phyloP scores from a whole-genome alignment of 768 basidiomycete genomes.

The Leccinum variicolor region DNA sequence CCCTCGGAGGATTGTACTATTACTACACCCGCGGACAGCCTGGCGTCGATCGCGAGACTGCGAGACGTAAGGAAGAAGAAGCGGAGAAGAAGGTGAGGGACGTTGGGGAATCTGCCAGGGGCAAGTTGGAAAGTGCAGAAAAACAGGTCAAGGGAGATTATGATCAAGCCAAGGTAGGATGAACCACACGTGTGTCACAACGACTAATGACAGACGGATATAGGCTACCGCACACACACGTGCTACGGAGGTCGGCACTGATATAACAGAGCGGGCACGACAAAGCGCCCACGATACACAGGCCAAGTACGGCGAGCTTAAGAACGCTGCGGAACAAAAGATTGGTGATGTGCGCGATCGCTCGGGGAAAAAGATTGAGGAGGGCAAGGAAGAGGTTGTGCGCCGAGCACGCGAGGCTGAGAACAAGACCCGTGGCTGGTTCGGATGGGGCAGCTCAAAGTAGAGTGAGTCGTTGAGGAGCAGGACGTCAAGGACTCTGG shows the following conservation, averaged over 20 bases:
- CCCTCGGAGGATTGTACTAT: slow-evolving; percentile 36
- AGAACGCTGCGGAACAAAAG: slow-evolving; percentile 23
- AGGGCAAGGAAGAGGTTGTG: slow-evolving; percentile 26
- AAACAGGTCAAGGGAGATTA: slow-evolving; percentile 33
- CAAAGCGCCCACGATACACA: slow-evolving; percentile 26
- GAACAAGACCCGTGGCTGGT: slow-evolving; percentile 34
- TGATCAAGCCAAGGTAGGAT: slow-evolving; percentile 34
- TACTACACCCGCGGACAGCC: slow-evolving; percentile 31
- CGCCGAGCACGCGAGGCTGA: slow-evolving; percentile 24
- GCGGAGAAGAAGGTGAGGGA: slow-evolving; percentile 27
- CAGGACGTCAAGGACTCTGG: background rate
- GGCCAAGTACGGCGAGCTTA: slow-evolving; percentile 23
- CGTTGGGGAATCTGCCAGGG: slow-evolving; percentile 30
- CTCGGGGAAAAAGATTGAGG: slow-evolving; percentile 27
- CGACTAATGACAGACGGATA: background rate
- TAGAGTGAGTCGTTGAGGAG: background rate
- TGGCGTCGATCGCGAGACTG: slow-evolving; percentile 19
- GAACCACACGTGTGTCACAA: background rate
- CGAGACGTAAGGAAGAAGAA: slow-evolving; percentile 34
- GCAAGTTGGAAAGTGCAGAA: slow-evolving; percentile 24
- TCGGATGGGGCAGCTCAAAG: slow-evolving; percentile 37
- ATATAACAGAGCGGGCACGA: slow-evolving; percentile 24
- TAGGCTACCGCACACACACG: slow-evolving; percentile 7
- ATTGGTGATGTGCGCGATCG: slow-evolving; percentile 22
- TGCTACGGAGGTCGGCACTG: slow-evolving; percentile 24